phyloP scores from a whole-genome alignment of 192 early-diverging fungal genomes.

The Phlyctochytrium bullatum region DNA sequence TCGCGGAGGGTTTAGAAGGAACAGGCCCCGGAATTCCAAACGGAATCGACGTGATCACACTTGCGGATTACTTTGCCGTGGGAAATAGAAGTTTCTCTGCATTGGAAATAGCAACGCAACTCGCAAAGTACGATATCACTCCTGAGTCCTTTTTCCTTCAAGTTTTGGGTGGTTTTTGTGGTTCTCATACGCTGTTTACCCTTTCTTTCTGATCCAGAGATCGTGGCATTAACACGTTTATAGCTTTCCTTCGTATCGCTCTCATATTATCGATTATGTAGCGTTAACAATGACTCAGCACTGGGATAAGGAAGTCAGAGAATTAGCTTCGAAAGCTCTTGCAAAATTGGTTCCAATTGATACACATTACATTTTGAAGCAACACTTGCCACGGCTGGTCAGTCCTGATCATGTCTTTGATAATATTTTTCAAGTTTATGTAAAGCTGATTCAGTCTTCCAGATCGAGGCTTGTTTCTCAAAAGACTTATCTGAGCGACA shows the following conservation, averaged over 20 bases:
- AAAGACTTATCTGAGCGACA: constrained; percentile 56
- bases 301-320: constrained; percentile 85
- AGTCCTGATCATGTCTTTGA: background rate
- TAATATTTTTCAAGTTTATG: no score
- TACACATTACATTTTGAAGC: constrained; percentile 16
- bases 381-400: constrained; percentile 23
- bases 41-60: constrained; percentile 88
- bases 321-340: constrained; percentile 73
- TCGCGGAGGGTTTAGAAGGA: constrained; percentile 45
- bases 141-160: background rate
- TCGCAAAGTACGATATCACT: constrained; percentile 62
- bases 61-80: constrained; percentile 90
- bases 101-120: constrained; percentile 62
- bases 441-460: no score
- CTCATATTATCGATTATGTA: constrained; percentile 71
- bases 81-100: constrained; percentile 79
- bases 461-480: no score
- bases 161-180: constrained; percentile 3
- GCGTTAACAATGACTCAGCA: constrained; percentile 66
- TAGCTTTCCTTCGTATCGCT: constrained; percentile 75
- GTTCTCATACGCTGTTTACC: background rate
- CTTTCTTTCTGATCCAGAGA: background rate
- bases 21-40: constrained; percentile 60
- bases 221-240: background rate
- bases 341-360: constrained; percentile 53